phyloP scores from a whole-genome alignment of 257 asterid genomes.

The Penstemon barbatus region DNA sequence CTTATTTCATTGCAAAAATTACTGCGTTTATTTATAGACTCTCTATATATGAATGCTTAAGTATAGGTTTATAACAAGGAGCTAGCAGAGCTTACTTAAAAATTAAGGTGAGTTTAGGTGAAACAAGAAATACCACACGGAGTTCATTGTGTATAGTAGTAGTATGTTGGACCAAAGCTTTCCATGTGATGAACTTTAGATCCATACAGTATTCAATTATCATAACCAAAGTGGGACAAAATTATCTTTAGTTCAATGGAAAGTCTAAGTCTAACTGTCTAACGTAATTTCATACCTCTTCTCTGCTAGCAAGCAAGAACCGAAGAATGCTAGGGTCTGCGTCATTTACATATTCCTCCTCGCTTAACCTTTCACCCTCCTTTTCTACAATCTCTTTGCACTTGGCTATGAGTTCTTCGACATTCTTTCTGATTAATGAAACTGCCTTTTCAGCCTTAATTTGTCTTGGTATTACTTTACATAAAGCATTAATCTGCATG shows the following conservation, averaged over 20 bases:
- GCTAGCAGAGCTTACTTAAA: conserved; percentile 37
- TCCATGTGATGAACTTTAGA: neutral
- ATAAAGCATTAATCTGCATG: conserved; percentile 66
- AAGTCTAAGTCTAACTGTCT: neutral
- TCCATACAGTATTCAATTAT: neutral
- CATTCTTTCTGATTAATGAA: conserved; percentile 67
- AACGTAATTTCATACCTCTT: conserved; percentile 57
- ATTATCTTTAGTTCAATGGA: neutral
- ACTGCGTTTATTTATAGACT: too few relatives aligned
- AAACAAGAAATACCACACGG: too few relatives aligned
- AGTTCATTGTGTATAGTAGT: neutral
- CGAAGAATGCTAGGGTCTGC: conserved; percentile 93
- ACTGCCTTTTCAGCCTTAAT: conserved; percentile 91
- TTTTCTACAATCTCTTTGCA: conserved; percentile 85
- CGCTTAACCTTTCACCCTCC: conserved; percentile 87
- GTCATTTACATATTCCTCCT: conserved; percentile 89
- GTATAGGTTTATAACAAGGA: conserved; percentile 12
- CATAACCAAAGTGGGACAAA: neutral
- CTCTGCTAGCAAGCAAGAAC: conserved; percentile 97
- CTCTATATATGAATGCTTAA: neutral
- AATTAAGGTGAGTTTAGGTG: neutral
- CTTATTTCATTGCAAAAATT: too few relatives aligned
- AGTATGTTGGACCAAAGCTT: neutral
- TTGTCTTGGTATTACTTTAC: conserved; percentile 84
- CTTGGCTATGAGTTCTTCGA: conserved; percentile 79